These are phyloP conservation scores for Alternaria atra DNA, from an alignment of 2,329 filamentous ascomycete genomes.

Conservation along the genomic window DNA sequence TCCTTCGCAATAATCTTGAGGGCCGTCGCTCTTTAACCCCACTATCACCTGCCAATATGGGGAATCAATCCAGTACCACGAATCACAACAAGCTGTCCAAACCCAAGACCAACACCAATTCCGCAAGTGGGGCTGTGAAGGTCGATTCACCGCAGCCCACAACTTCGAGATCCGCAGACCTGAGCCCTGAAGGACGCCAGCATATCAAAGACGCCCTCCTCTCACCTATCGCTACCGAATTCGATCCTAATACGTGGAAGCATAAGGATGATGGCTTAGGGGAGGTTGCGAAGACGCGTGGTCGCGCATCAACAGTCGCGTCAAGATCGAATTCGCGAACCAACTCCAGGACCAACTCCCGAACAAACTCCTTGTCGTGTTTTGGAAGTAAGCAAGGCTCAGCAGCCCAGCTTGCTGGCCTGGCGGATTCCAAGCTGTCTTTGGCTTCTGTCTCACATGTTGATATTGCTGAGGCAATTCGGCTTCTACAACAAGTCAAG, in stretches of 20 bases:
- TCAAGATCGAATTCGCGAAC: conserved; percentile 41
- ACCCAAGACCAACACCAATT: conserved; percentile 50
- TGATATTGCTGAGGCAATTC: conserved; percentile 57
- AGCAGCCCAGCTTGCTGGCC: conserved; percentile 32
- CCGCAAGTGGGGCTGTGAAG: conserved; percentile 26
- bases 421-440: conserved; percentile 42
- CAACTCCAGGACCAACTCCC: conserved; percentile 25
- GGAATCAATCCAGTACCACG: conserved; percentile 40
- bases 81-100: conserved; percentile 45
- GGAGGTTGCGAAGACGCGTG: conserved; percentile 36
- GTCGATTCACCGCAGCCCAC: conserved; percentile 33
- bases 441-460: conserved; percentile 45
- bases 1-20: conserved; percentile 19
- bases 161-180: conserved; percentile 36
- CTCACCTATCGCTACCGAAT: conserved; percentile 39
- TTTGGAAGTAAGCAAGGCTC: conserved; percentile 34
- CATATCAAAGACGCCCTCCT: conserved; percentile 42
- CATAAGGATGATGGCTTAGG: conserved; percentile 31
- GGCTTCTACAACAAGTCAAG: conserved; percentile 58
- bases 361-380: conserved; percentile 40
- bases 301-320: conserved; percentile 33
- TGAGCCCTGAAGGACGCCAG: conserved; percentile 39
- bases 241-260: conserved; percentile 21
- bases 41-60: conserved; percentile 35
- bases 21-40: conserved; percentile 32